Conservation (phyloP, 768 basidiomycete genomes). For the Rhizopogon vulgaris region DNA sequence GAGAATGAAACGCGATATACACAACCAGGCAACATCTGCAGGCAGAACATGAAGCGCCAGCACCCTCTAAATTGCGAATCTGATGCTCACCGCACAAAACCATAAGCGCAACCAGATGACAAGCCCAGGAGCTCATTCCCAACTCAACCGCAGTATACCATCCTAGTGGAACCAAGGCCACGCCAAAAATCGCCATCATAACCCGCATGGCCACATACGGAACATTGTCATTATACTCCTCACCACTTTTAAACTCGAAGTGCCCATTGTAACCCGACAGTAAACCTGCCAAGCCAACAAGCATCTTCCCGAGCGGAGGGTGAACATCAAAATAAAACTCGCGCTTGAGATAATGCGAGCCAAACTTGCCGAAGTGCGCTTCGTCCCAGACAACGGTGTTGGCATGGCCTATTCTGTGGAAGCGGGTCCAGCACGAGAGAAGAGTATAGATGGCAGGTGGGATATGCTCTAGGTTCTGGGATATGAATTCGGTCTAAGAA, state of each 20-base stretch:
- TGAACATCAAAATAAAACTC: conserved; percentile 99
- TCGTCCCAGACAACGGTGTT: conserved; percentile 96
- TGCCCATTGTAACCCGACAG: conserved; percentile 86
- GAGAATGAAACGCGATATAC: conserved; percentile 95
- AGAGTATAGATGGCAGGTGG: conserved; percentile 84
- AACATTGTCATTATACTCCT: conserved; percentile 72
- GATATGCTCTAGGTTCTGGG: conserved; percentile 75
- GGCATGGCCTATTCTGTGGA: conserved; percentile 85
- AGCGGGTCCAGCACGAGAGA: conserved; percentile 91
- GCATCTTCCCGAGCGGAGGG: conserved; percentile 97
- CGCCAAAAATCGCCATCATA: conserved; percentile 90
- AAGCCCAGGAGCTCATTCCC: conserved; percentile 84
- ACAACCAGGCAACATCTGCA: conserved; percentile 94
- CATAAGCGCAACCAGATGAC: conserved; percentile 92
- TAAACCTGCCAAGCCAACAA: conserved; percentile 90
- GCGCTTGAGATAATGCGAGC: conserved; percentile 94
- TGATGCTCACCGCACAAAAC: conserved; percentile 71
- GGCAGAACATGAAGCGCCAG: background rate
- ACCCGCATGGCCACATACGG: conserved; percentile 95
- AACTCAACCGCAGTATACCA: conserved; percentile 97
- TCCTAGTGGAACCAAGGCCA: conserved; percentile 89
- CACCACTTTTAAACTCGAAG: conserved; percentile 94
- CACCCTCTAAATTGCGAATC: background rate
- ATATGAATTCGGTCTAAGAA: conserved; percentile 62
- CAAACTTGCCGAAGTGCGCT: conserved; percentile 99